These are phyloP conservation scores for Phycomyces blakesleeanus DNA, from an alignment of 192 early-diverging fungal genomes.

Conservation along the genomic window DNA sequence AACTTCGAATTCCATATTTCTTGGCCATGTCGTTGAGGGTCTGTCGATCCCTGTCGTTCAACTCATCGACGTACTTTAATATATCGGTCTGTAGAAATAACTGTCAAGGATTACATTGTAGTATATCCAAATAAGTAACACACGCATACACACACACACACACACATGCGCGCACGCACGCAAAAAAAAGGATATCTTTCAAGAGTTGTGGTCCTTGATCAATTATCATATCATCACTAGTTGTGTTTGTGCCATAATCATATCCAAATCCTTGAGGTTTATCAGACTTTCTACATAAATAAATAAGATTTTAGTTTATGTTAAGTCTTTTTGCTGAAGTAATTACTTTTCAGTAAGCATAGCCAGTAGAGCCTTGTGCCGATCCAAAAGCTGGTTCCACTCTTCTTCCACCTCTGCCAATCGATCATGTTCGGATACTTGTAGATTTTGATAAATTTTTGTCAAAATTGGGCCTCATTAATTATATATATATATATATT, in stretches of 20 bases:
- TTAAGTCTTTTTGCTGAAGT: not conserved
- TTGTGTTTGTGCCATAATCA: slow-evolving; percentile 24
- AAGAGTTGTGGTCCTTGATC: slow-evolving; percentile 35
- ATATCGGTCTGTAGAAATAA: slow-evolving; percentile 34
- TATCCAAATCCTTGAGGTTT: slow-evolving; percentile 24
- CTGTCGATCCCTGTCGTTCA: slow-evolving; percentile 39
- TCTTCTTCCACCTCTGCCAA: slow-evolving; percentile 45
- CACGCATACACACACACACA: no score
- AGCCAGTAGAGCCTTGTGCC: slow-evolving; percentile 38
- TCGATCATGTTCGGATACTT: slow-evolving; percentile 36
- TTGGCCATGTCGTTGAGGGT: slow-evolving; percentile 42
- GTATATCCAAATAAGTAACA: no score
- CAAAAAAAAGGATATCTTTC: slow-evolving; percentile 40
- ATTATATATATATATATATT: no score
- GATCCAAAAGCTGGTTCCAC: slow-evolving; percentile 49
- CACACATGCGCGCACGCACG: no score
- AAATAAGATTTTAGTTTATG: not conserved
- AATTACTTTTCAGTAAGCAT: slow-evolving; percentile 30
- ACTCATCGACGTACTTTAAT: slow-evolving; percentile 37
- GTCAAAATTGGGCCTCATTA: no score
- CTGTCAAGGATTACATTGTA: slow-evolving; percentile 23
- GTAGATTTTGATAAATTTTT: not conserved
- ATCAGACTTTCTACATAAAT: not conserved
- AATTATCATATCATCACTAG: not conserved
- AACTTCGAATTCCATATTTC: slow-evolving; percentile 43